Conservation (phyloP, 202 grass and related monocot species). For the Musa balbisiana region DNA sequence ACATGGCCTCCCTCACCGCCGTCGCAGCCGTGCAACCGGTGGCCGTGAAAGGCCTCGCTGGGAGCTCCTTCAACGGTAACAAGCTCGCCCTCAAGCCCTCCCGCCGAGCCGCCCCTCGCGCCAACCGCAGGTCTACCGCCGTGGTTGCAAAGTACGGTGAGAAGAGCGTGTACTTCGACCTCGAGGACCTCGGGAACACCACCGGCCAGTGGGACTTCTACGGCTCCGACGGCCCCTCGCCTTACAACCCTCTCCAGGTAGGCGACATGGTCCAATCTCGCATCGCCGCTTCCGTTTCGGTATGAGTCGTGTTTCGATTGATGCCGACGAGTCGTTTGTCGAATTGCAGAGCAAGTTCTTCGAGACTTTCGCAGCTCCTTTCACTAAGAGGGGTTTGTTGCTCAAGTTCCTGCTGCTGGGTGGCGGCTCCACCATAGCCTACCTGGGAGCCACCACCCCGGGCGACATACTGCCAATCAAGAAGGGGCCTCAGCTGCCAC, state of each 20-base stretch:
- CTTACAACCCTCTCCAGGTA: slow-evolving; percentile 88
- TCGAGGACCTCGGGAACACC: slow-evolving; percentile 83
- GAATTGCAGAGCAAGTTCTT: slow-evolving; percentile 96
- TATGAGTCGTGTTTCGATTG: not conserved
- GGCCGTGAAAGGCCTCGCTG: slow-evolving; percentile 61
- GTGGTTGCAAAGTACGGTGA: slow-evolving; percentile 95
- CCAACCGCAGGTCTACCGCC: slow-evolving; percentile 28
- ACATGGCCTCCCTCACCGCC: slow-evolving; percentile 82
- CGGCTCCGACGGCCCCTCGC: slow-evolving; percentile 78
- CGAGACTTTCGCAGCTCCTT: slow-evolving; percentile 81
- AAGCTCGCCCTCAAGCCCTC: slow-evolving; percentile 48
- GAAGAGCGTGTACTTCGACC: slow-evolving; percentile 98
- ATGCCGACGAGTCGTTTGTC: not conserved
- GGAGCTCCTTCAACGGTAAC: slow-evolving; percentile 74
- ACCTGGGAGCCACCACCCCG: slow-evolving; percentile 50
- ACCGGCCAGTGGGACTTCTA: slow-evolving; percentile 98
- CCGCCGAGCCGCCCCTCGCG: slow-evolving; percentile 28
- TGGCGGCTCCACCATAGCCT: slow-evolving; percentile 62
- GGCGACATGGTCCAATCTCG: not conserved
- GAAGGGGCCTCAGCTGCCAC: slow-evolving; percentile 91
- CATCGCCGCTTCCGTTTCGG: not conserved
- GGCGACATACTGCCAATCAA: slow-evolving; percentile 89
- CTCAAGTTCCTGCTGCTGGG: slow-evolving; percentile 94
- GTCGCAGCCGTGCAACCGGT: slow-evolving; percentile 56
- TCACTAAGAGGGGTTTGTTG: slow-evolving; percentile 87